Percentiles rank a stretch among this genome's conserved stretches.
phyloP scores from a whole-genome alignment of 192 early-diverging fungal species.

The Geranomyces variabilis region DNA sequence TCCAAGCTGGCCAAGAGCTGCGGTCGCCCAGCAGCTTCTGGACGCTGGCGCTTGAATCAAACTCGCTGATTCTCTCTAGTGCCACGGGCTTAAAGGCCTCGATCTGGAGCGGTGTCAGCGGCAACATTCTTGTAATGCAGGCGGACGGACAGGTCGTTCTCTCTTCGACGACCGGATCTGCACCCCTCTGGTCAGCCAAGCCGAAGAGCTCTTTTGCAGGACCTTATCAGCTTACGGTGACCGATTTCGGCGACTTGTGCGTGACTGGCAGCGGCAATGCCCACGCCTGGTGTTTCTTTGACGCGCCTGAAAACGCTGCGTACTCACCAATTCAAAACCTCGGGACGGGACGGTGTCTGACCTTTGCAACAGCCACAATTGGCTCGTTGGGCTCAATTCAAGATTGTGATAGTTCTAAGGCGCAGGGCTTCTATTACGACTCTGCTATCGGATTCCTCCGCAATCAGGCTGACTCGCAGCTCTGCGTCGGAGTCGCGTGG shows the following conservation, averaged over 20 bases:
- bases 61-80: too few species aligned
- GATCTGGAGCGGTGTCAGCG: too few species aligned
- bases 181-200: too few species aligned
- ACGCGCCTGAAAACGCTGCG: neutral
- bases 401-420: neutral
- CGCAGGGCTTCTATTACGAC: neutral
- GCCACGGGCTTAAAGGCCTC: too few species aligned
- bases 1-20: neutral
- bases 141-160: too few species aligned
- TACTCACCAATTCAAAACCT: neutral
- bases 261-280: neutral
- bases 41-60: neutral
- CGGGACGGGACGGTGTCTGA: neutral
- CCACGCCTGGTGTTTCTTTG: neutral
- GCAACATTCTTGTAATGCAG: too few species aligned
- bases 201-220: neutral
- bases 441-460: conserved; percentile 8
- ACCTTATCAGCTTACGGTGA: neutral
- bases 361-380: neutral
- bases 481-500: neutral
- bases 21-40: conserved; percentile 1
- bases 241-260: neutral
- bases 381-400: neutral
- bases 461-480: conserved; percentile 7
- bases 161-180: too few species aligned